Evolutionary conservation across 2,329 filamentous ascomycete species (phyloP), one percentile per base, ranked within the genome.

Genomic region (Dothistroma pini): DNA sequence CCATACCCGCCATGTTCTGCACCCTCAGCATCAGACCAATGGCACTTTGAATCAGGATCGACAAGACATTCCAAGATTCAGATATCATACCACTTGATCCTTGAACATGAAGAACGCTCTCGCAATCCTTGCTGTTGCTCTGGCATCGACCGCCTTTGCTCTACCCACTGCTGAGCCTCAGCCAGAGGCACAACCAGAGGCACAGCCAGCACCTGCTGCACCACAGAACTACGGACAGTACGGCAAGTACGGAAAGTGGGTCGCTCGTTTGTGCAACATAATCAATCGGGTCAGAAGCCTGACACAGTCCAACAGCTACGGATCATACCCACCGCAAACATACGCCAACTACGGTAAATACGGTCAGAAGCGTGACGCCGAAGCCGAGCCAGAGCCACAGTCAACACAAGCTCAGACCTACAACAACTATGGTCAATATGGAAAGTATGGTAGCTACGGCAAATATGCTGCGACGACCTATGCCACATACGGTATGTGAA

Each of bases 51-150:
- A 53, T 21, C n/a, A 16, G n/a, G 9, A 35, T 31, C 31, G 22
- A 35, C 31, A n/a, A 21, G 10, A 16, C 51, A 35, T 35, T 21
- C n/a, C 51, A 44, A 44, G 41, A 1, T 9, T 19, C 12, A 53
- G 29, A 14, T 12, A 53, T 32, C 7, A 21, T 1, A n/a, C n/a
- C 25, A 53, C 25, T 31, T 6, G 8, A 35, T 21, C 51, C 41
- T 44, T 44, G 14, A 65, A 31, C 19, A 66, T 66, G 64, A 66
- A 66, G 62, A 54, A 47, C 54, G 35, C 54, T 49, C 35, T 58
- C 25, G 51, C 59, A 4, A 38, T 66, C 53, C 22, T 66, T 51
- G 62, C 62, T 10, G 47, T 59, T 16, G 55, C 57, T 32, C 56
- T 66, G 10, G 55, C 59, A 41, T 50, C 57, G n/a, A 55, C 55